Percentiles rank a stretch among this genome's conserved stretches.
Evolutionary conservation across 2,329 filamentous ascomycete species (phyloP).

Genomic region (Fusarium goolgardi): DNA sequence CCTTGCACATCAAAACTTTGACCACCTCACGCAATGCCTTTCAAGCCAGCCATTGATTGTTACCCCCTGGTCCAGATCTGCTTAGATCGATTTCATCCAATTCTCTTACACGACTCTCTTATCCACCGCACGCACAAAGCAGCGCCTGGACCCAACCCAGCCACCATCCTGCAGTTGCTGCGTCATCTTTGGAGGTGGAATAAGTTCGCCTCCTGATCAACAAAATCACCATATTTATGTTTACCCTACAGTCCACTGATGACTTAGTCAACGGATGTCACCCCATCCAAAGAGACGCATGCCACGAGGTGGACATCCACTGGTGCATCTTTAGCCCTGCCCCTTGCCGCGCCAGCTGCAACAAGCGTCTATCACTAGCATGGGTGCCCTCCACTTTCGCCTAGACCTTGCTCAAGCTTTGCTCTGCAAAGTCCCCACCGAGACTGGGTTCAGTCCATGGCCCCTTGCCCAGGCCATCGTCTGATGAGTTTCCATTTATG

Average conservation of each 20-base stretch:
- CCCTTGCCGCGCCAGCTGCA: constrained; percentile 42
- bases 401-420: constrained; percentile 35
- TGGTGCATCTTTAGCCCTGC: constrained; percentile 42
- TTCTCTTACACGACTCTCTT: constrained; percentile 26
- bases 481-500: constrained; percentile 27
- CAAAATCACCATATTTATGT: constrained; percentile 13
- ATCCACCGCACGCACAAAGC: constrained; percentile 12
- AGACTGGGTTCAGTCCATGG: constrained; percentile 34
- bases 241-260: constrained; percentile 36
- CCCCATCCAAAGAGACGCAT: constrained; percentile 25
- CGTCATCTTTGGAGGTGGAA: constrained; percentile 19
- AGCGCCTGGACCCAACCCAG: neutral
- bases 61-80: constrained; percentile 23
- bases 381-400: constrained; percentile 39
- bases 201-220: constrained; percentile 21
- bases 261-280: constrained; percentile 10
- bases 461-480: constrained; percentile 23
- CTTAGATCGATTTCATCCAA: constrained; percentile 19
- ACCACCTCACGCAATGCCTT: constrained; percentile 17
- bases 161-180: constrained; percentile 11
- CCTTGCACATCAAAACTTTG: constrained; percentile 30
- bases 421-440: constrained; percentile 12
- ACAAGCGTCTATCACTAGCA: constrained; percentile 37
- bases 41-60: neutral
- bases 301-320: constrained; percentile 45